phyloP scores from a whole-genome alignment of 768 basidiomycete species.

The Sistotremastrum niveocremeum region DNA sequence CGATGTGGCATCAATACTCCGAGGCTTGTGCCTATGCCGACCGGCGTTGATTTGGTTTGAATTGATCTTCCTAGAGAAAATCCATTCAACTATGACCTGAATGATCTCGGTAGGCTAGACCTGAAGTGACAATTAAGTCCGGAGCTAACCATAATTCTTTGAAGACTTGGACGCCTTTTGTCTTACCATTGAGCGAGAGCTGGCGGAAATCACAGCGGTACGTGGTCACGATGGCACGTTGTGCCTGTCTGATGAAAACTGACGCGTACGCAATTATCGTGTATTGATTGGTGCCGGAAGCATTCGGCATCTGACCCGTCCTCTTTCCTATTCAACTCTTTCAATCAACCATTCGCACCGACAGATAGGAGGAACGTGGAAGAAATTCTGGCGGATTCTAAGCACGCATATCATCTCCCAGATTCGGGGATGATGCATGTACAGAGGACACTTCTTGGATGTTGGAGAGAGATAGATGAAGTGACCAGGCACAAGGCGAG shows the following conservation, averaged over 20 bases:
- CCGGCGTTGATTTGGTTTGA: background rate
- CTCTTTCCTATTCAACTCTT: constrained; percentile 36
- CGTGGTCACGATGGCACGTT: constrained; percentile 11
- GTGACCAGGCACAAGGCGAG: constrained; percentile 5
- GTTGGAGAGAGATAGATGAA: constrained; percentile 21
- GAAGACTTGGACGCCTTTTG: constrained; percentile 57
- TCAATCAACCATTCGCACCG: constrained; percentile 64
- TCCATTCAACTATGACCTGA: constrained; percentile 54
- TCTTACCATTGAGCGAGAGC: constrained; percentile 47
- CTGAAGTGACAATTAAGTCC: background rate
- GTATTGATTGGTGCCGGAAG: constrained; percentile 17
- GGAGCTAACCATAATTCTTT: constrained; percentile 8
- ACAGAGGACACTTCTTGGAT: constrained; percentile 18
- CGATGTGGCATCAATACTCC: background rate
- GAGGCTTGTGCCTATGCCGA: background rate
- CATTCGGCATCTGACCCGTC: constrained; percentile 42
- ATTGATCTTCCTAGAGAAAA: constrained; percentile 33
- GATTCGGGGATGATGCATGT: constrained; percentile 17
- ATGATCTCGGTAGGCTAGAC: constrained; percentile 38
- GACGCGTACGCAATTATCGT: constrained; percentile 13
- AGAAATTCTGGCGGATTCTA: constrained; percentile 29
- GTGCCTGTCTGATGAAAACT: constrained; percentile 14
- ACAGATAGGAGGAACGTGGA: constrained; percentile 42
- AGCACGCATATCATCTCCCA: constrained; percentile 23
- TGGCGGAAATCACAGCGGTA: constrained; percentile 62